Evolutionary conservation across 2,329 filamentous ascomycete genomes (phyloP).

Genomic region (Phyllosticta citribraziliensis): DNA sequence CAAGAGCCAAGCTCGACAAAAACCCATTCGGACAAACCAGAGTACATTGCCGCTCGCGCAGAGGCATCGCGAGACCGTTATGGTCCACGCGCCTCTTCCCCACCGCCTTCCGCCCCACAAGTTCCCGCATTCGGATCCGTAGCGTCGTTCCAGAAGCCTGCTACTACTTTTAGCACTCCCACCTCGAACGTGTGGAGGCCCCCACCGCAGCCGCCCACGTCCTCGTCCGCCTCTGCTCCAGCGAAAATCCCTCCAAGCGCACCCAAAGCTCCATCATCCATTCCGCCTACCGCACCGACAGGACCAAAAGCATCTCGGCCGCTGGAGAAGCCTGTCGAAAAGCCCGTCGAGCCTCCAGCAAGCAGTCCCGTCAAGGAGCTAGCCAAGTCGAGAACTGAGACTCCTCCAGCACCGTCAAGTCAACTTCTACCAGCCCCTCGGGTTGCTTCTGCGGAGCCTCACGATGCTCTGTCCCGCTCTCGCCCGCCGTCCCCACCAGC

Average conservation of each 20-base stretch:
- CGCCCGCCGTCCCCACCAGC: constrained; percentile 7
- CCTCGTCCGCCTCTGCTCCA: constrained; percentile 21
- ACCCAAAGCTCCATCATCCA: constrained; percentile 23
- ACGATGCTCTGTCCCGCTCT: constrained; percentile 1
- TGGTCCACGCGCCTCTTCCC: constrained; percentile 37
- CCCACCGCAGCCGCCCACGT: constrained; percentile 23
- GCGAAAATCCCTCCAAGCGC: constrained; percentile 24
- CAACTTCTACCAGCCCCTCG: constrained; percentile 8
- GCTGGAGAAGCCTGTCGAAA: constrained; percentile 19
- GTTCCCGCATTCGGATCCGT: constrained; percentile 47
- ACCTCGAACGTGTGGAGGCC: constrained; percentile 34
- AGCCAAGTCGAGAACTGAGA: constrained; percentile 2
- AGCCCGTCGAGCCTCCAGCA: constrained; percentile 13
- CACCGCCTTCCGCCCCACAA: constrained; percentile 43
- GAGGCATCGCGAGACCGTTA: constrained; percentile 38
- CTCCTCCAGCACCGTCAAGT: neutral
- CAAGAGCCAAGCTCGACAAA: constrained; percentile 24
- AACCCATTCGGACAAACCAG: constrained; percentile 24
- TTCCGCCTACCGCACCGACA: constrained; percentile 7
- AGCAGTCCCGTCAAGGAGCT: constrained; percentile 16
- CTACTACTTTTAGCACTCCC: constrained; percentile 7
- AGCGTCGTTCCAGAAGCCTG: constrained; percentile 7
- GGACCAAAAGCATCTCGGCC: constrained; percentile 25
- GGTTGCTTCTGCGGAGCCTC: constrained; percentile 7
- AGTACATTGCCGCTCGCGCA: constrained; percentile 35